Conservation (phyloP, 164 flowering plant species). For the Platanus orientalis region DNA sequence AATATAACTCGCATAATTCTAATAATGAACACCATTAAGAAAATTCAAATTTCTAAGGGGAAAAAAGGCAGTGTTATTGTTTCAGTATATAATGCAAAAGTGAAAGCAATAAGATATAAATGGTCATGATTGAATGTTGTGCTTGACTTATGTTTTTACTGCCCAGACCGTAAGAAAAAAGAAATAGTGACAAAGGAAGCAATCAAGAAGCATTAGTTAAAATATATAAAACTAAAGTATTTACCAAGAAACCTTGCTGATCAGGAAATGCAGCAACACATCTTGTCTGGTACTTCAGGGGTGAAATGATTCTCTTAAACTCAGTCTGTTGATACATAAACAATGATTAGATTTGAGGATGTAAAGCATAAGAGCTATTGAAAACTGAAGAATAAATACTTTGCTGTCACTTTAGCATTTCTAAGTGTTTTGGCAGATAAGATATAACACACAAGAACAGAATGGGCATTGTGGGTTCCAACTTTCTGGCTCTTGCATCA, state of each 20-base stretch:
- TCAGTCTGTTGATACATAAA: conserved; percentile 49
- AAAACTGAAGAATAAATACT: not conserved
- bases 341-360: conserved; percentile 4
- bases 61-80: no score
- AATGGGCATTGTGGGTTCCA: no score
- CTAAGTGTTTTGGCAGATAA: not conserved
- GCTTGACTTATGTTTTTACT: not conserved
- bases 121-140: not conserved
- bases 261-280: conserved; percentile 98
- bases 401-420: not conserved
- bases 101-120: conserved; percentile 1
- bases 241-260: conserved; percentile 95
- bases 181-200: not conserved
- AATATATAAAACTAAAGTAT: conserved; percentile 3
- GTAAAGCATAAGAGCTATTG: not conserved
- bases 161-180: not conserved
- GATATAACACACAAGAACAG: not conserved
- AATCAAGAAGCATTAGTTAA: no score
- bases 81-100: conserved; percentile 3
- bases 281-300: conserved; percentile 95
- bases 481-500: not conserved
- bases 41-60: no score
- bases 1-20: no score
- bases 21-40: no score
- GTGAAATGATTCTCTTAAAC: conserved; percentile 82